These are phyloP conservation scores for Vickermania spadyakhi DNA, from an alignment of 208 protist genomes.

Conservation along the genomic window DNA sequence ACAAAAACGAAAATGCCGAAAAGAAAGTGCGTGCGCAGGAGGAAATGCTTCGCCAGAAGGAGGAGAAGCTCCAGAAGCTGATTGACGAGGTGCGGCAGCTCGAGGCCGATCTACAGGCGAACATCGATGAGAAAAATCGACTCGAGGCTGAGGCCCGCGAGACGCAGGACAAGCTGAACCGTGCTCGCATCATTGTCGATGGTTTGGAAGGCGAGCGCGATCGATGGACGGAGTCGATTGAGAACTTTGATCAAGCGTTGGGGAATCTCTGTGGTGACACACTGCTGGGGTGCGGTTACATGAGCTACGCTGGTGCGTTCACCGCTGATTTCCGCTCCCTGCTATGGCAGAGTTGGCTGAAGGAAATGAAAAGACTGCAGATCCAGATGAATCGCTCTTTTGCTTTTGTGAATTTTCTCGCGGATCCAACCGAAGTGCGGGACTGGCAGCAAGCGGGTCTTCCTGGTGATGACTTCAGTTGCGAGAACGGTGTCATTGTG, in stretches of 20 bases:
- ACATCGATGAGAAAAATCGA: conserved; percentile 89
- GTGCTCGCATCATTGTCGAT: conserved; percentile 95
- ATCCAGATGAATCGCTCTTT: conserved; percentile 84
- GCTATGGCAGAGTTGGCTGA: conserved; percentile 90
- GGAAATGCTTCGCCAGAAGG: conserved; percentile 89
- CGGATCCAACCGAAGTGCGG: conserved; percentile 92
- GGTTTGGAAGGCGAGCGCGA: conserved; percentile 95
- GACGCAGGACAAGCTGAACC: conserved; percentile 95
- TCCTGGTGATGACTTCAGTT: conserved; percentile 93
- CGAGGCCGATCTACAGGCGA: conserved; percentile 83
- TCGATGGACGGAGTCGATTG: conserved; percentile 94
- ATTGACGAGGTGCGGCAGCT: conserved; percentile 91
- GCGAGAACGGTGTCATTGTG: conserved; percentile 97
- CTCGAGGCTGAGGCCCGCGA: conserved; percentile 88
- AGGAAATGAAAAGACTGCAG: conserved; percentile 76
- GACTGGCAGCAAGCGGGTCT: conserved; percentile 97
- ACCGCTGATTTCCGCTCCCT: conserved; percentile 90
- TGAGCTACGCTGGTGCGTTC: conserved; percentile 97
- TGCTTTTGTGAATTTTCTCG: conserved; percentile 92
- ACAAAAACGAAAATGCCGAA: conserved; percentile 92
- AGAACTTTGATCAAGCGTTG: conserved; percentile 82
- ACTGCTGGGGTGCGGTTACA: conserved; percentile 94
- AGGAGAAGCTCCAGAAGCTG: conserved; percentile 90
- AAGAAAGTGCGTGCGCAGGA: conserved; percentile 92
- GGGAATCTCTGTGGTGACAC: conserved; percentile 94